Evolutionary conservation across 768 basidiomycete species (phyloP).

Genomic region (Boletus reticuloceps): DNA sequence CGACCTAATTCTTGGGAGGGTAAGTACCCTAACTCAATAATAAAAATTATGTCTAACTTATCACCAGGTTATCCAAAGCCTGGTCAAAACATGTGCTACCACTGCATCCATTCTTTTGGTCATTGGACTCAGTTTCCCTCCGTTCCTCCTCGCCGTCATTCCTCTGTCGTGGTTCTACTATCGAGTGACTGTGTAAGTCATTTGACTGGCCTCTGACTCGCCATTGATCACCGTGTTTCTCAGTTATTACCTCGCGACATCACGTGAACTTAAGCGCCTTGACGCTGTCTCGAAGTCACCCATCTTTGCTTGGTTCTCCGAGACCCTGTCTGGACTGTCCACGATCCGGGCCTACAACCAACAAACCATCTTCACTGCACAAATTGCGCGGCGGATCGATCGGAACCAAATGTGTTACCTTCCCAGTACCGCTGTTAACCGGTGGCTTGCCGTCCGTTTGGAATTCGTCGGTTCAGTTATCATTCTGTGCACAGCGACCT

Average conservation of each 20-base stretch:
- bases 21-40: constrained; percentile 11
- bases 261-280: constrained; percentile 83
- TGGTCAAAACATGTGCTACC: constrained; percentile 62
- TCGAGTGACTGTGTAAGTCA: constrained; percentile 70
- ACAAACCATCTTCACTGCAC: constrained; percentile 60
- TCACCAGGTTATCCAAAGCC: constrained; percentile 55
- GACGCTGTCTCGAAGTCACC: constrained; percentile 89
- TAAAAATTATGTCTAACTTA: background rate
- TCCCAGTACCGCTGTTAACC: constrained; percentile 70
- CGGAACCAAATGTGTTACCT: constrained; percentile 81
- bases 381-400: constrained; percentile 75
- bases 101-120: constrained; percentile 65
- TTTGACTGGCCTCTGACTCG: background rate
- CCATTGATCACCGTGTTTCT: background rate
- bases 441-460: constrained; percentile 82
- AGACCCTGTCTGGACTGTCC: constrained; percentile 69
- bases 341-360: constrained; percentile 83
- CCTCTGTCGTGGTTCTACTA: constrained; percentile 81
- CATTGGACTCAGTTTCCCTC: constrained; percentile 79
- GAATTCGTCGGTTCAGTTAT: constrained; percentile 83
- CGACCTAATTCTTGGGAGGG: constrained; percentile 78
- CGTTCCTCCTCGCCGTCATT: constrained; percentile 70
- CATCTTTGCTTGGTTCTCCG: constrained; percentile 88
- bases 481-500: constrained; percentile 66
- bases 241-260: constrained; percentile 86